A percentile compares a stretch with the other conserved stretches of the same genome.
Conservation (phyloP, 2,329 filamentous ascomycete genomes). For the Colletotrichum sp. region DNA sequence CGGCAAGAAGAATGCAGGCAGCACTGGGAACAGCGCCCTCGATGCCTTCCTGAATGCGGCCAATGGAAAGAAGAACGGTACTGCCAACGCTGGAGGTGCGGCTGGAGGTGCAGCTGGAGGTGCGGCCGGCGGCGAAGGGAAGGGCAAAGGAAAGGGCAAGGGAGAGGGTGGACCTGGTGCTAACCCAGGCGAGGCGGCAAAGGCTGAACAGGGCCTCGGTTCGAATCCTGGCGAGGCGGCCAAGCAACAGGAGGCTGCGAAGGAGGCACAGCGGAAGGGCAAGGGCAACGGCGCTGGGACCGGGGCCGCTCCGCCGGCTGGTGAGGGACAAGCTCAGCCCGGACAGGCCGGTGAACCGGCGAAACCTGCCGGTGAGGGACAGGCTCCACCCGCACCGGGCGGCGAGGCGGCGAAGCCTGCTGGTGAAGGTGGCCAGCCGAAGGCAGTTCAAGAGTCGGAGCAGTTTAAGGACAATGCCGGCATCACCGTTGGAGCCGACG, state of each 20-base stretch:
- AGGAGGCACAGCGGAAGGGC: background rate
- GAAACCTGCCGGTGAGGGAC: background rate
- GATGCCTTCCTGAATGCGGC: conserved; percentile 2
- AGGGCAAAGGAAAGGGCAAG: background rate
- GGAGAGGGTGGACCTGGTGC: background rate
- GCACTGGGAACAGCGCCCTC: conserved; percentile 7
- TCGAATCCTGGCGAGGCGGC: background rate
- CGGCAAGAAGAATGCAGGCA: background rate
- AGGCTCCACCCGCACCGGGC: too few relatives aligned
- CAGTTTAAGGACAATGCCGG: conserved; percentile 14
- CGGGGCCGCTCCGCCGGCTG: background rate
- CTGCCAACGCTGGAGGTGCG: background rate
- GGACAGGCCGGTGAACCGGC: background rate
- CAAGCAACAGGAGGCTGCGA: background rate
- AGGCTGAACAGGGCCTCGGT: conserved; percentile 1
- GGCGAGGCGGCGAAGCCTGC: background rate
- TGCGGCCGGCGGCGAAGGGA: background rate
- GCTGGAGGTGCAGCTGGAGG: background rate
- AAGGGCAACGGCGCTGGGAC: background rate
- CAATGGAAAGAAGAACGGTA: conserved; percentile 5
- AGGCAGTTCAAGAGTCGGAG: conserved; percentile 11
- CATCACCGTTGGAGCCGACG: conserved; percentile 3
- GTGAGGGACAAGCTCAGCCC: background rate
- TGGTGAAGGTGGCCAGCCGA: background rate
- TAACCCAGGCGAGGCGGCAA: conserved; percentile 1